phyloP scores from a whole-genome alignment of 495 filamentous ascomycete species.

The Mytilinidion resinicola region DNA sequence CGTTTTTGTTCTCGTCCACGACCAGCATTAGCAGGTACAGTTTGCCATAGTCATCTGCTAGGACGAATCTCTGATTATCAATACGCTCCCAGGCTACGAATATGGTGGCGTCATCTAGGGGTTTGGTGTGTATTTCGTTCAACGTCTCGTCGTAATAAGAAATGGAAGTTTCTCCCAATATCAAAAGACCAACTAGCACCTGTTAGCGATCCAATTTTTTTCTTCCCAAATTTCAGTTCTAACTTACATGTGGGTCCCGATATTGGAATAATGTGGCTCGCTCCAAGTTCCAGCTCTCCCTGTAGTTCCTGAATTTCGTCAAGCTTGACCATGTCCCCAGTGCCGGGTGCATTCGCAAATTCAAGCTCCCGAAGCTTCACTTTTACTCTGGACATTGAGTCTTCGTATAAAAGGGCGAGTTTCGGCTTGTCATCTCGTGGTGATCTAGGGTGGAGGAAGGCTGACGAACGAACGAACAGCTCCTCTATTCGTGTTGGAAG shows the following conservation, averaged over 20 bases:
- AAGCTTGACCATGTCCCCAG: constrained; percentile 44
- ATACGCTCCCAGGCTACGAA: constrained; percentile 86
- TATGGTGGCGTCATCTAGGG: constrained; percentile 64
- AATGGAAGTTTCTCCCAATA: constrained; percentile 79
- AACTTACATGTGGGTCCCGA: constrained; percentile 52
- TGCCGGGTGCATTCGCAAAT: constrained; percentile 42
- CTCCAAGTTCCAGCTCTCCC: constrained; percentile 64
- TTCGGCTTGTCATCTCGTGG: constrained; percentile 54
- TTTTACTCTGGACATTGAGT: constrained; percentile 55
- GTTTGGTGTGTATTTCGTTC: constrained; percentile 53
- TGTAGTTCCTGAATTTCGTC: constrained; percentile 44
- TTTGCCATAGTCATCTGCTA: constrained; percentile 84
- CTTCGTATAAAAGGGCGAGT: constrained; percentile 78
- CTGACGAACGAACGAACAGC: constrained; percentile 74
- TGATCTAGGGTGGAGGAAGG: constrained; percentile 57
- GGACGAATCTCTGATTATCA: constrained; percentile 69
- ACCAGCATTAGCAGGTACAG: constrained; percentile 74
- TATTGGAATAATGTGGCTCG: constrained; percentile 79
- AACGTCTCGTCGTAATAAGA: constrained; percentile 70
- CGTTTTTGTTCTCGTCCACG: constrained; percentile 54
- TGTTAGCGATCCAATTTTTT: neutral
- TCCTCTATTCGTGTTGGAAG: constrained; percentile 73
- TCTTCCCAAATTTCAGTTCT: neutral
- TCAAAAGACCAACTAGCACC: constrained; percentile 48
- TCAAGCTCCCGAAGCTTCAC: constrained; percentile 55